Conservation (phyloP, 352 stramenopile species). For the Halophytophthora polymorphica region DNA sequence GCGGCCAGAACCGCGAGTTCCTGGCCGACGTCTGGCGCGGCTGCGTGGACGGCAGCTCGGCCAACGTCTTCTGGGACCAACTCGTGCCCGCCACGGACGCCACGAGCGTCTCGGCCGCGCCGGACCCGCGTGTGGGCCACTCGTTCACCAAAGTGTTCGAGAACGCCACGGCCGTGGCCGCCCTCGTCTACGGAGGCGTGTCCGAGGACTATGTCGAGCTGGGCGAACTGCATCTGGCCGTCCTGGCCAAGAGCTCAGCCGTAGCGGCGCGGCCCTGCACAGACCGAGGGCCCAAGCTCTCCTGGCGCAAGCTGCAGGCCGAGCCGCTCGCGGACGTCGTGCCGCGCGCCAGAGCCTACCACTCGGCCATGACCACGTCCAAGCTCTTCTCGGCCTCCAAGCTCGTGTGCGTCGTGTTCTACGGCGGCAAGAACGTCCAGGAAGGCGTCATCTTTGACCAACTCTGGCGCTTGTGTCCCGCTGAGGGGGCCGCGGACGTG, state of each 20-base stretch:
- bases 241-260: constrained; percentile 34
- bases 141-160: constrained; percentile 59
- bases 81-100: constrained; percentile 34
- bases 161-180: constrained; percentile 36
- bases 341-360: constrained; percentile 42
- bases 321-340: constrained; percentile 2
- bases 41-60: constrained; percentile 39
- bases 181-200: constrained; percentile 47
- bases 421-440: constrained; percentile 46
- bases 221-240: constrained; percentile 34
- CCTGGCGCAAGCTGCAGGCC: constrained; percentile 34
- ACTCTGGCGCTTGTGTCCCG: constrained; percentile 65
- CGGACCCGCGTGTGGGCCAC: constrained; percentile 48
- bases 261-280: constrained; percentile 6
- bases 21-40: constrained; percentile 62
- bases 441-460: constrained; percentile 56
- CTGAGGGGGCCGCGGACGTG: background rate
- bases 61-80: constrained; percentile 49
- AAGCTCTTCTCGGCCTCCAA: constrained; percentile 24
- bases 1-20: constrained; percentile 52
- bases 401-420: constrained; percentile 48
- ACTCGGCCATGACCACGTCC: constrained; percentile 38
- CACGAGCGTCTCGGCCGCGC: constrained; percentile 22
- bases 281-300: constrained; percentile 28
- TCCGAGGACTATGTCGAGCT: constrained; percentile 46